A percentile compares a stretch with the other conserved stretches of the same genome.
These are phyloP conservation scores for Drechslerella coelobrocha DNA, from an alignment of 2,329 filamentous ascomycete species.

Conservation along the genomic window DNA sequence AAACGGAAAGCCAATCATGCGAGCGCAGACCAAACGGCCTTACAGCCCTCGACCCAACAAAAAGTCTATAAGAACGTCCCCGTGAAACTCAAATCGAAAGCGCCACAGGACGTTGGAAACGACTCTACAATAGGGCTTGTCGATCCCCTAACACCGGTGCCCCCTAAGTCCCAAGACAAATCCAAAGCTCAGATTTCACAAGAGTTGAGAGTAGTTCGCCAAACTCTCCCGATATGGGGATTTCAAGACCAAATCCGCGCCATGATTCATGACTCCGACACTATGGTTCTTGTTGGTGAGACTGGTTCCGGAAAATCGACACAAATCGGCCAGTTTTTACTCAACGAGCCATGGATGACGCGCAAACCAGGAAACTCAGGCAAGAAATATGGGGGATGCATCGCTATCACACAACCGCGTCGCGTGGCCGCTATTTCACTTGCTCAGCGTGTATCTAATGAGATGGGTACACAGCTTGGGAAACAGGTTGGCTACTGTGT, in stretches of 20 bases:
- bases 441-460: slow-evolving; percentile 83
- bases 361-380: slow-evolving; percentile 61
- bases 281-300: slow-evolving; percentile 87
- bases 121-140: slow-evolving; percentile 40
- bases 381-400: slow-evolving; percentile 72
- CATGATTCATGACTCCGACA: slow-evolving; percentile 70
- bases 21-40: not conserved
- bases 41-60: not conserved
- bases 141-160: slow-evolving; percentile 34
- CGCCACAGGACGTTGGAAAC: slow-evolving; percentile 35
- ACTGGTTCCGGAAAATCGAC: slow-evolving; percentile 97
- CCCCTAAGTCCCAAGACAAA: slow-evolving; percentile 21
- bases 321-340: slow-evolving; percentile 89
- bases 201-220: slow-evolving; percentile 60
- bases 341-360: slow-evolving; percentile 78
- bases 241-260: slow-evolving; percentile 73
- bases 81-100: slow-evolving; percentile 15
- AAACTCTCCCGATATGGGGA: slow-evolving; percentile 80
- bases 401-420: slow-evolving; percentile 92
- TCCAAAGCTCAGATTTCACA: slow-evolving; percentile 28
- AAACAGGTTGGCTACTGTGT: slow-evolving; percentile 81
- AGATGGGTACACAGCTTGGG: slow-evolving; percentile 72
- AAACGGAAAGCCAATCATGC: not conserved
- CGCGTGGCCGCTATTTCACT: slow-evolving; percentile 92
- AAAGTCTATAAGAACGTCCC: slow-evolving; percentile 32